Conservation (phyloP, 192 early-diverging fungal genomes). For the Rhizophagus clarus region DNA sequence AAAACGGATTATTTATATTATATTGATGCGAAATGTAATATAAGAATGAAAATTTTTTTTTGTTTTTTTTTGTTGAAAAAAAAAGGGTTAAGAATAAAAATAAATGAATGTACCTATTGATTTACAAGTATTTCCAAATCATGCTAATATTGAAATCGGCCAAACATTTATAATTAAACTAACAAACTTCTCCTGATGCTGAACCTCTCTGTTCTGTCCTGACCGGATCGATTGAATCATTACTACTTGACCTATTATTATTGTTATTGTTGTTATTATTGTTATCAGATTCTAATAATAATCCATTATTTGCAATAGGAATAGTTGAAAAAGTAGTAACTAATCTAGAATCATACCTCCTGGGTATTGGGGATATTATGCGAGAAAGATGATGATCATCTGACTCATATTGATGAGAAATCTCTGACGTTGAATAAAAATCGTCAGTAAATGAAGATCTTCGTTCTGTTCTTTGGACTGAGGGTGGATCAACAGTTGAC, state of each 20-base stretch:
- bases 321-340: neutral
- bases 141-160: neutral
- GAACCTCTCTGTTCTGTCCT: conserved; percentile 4
- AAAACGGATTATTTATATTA: too few relatives aligned
- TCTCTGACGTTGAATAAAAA: neutral
- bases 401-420: neutral
- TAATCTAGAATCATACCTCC: neutral
- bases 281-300: neutral
- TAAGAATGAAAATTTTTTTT: too few relatives aligned
- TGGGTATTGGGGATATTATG: conserved; percentile 26
- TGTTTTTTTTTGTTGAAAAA: too few relatives aligned
- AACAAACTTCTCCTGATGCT: conserved; percentile 19
- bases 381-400: neutral
- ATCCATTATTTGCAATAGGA: neutral
- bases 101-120: too few relatives aligned
- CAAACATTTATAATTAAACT: neutral
- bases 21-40: too few relatives aligned
- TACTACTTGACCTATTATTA: neutral
- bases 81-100: too few relatives aligned
- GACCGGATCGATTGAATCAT: neutral
- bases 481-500: neutral
- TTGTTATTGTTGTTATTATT: neutral
- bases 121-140: too few relatives aligned
- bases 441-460: neutral
- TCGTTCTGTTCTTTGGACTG: neutral